Conservation (phyloP, 75 land plant species). For the Ceratopteris richardii region DNA sequence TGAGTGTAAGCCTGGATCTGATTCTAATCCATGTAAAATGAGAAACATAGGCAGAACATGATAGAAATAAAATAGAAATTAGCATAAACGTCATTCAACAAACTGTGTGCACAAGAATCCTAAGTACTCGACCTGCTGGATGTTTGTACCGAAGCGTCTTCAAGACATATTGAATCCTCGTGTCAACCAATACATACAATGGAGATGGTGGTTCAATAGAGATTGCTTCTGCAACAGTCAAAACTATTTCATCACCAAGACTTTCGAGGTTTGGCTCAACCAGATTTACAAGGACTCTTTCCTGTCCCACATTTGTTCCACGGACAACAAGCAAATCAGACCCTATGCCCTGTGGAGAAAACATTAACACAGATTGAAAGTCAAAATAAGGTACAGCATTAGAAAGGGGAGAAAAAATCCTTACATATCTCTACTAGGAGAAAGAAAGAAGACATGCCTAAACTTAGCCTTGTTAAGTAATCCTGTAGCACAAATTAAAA, state of each 20-base stretch:
- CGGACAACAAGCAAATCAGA: conserved; percentile 84
- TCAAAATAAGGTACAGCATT: neutral
- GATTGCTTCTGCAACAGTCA: conserved; percentile 97
- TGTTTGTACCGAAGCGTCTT: conserved; percentile 66
- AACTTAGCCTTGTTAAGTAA: too few species aligned
- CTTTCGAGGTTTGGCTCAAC: conserved; percentile 52
- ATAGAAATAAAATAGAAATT: too few species aligned
- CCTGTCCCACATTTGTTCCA: conserved; percentile 84
- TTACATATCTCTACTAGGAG: too few species aligned
- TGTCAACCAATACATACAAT: conserved; percentile 67
- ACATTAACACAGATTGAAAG: neutral
- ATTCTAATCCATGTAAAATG: too few species aligned
- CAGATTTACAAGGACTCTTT: conserved; percentile 65
- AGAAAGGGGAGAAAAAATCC: neutral
- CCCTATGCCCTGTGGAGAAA: conserved; percentile 53
- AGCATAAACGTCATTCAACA: too few species aligned
- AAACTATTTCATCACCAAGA: conserved; percentile 54
- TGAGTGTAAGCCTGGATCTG: too few species aligned
- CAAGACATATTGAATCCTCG: conserved; percentile 46
- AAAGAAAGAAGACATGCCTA: too few species aligned
- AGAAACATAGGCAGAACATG: too few species aligned
- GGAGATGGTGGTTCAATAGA: conserved; percentile 93
- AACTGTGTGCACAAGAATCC: too few species aligned
- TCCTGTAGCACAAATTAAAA: too few species aligned
- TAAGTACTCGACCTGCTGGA: conserved; percentile 43